A percentile compares a stretch with the other conserved stretches of the same genome.
Conservation (phyloP, 2,329 filamentous ascomycete genomes). For the Ampelomyces quisqualis region DNA sequence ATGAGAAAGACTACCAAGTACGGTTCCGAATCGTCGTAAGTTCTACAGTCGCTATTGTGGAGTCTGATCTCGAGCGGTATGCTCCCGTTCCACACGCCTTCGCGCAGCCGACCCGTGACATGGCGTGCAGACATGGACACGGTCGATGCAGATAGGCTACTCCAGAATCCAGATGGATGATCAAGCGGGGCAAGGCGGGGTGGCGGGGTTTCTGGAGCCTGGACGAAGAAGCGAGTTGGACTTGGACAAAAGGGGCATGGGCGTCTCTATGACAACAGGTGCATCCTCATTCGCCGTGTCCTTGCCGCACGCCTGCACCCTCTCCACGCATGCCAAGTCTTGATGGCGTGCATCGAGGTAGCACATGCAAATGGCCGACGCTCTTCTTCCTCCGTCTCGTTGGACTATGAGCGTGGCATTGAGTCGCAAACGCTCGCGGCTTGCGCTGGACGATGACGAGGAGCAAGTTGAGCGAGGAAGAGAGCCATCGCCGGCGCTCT, state of each 20-base stretch:
- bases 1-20: constrained; percentile 53
- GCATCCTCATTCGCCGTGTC: constrained; percentile 9
- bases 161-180: constrained; percentile 1
- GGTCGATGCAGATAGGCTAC: constrained; percentile 12
- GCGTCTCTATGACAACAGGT: constrained; percentile 29
- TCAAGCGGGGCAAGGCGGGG: constrained; percentile 2
- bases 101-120: constrained; percentile 46
- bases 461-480: constrained; percentile 20
- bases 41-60: constrained; percentile 60
- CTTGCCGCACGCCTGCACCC: constrained; percentile 3
- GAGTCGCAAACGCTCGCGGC: constrained; percentile 39
- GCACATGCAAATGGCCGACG: constrained; percentile 20
- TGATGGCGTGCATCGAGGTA: neutral
- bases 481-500: constrained; percentile 23
- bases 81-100: constrained; percentile 59
- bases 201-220: constrained; percentile 2
- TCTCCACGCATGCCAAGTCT: neutral
- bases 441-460: constrained; percentile 27
- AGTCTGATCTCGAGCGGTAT: constrained; percentile 62
- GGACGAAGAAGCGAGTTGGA: neutral
- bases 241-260: neutral
- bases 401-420: constrained; percentile 34
- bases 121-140: constrained; percentile 31
- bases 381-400: constrained; percentile 14
- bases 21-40: constrained; percentile 60